Base-by-base conservation (phyloP, 345 rosid species). In the Heritiera fomes region DNA sequence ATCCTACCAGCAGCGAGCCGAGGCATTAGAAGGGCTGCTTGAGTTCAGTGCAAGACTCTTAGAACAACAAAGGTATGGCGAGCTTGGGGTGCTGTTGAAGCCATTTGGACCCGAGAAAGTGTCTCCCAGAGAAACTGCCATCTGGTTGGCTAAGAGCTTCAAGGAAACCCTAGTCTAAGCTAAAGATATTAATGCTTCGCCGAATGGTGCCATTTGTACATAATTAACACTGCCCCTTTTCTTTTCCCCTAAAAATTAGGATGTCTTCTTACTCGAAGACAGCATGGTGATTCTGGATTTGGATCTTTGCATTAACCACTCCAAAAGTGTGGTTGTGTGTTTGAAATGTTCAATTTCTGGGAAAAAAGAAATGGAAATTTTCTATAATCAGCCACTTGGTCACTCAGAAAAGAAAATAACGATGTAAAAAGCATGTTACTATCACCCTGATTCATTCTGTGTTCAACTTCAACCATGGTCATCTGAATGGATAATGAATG, bases 61-160 rank as follows among this genome's bases (percentile, higher is more conserved):
- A 83, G 87, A 87, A 75, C 91, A 94, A 40, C 88, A 88, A 80
- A 88, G 94, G 81, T 92, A 89, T 49, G 97, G 90, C 0, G 99
- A 96, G 87, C 99, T 95, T 1, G 92, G 89, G 5, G 98, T 95
- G 79, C 77, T 95, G 52, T 87, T 96, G 63, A 94, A 90, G 86
- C 99, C 99, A 46, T 96, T 96, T 61, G 99, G 99, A 18, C 92
- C 94, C 0, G 98, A 93, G 86, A 95, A 90, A 79, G 98, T 91
- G 65, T 96, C 99, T 15, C 90, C 99, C 0, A 88, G 99, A 78
- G 98, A 96, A 81, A 96, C 99, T 45, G 99, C 99, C 11, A 96
- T 96, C 70, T 96, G 98, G 99, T 68, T 96, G 87, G 86, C 97
- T n/a, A 96, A 94, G 86, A 96, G 99, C 91, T 94, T 96, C 84